Conservation (phyloP, 768 basidiomycete genomes). For the Suillus americanus region DNA sequence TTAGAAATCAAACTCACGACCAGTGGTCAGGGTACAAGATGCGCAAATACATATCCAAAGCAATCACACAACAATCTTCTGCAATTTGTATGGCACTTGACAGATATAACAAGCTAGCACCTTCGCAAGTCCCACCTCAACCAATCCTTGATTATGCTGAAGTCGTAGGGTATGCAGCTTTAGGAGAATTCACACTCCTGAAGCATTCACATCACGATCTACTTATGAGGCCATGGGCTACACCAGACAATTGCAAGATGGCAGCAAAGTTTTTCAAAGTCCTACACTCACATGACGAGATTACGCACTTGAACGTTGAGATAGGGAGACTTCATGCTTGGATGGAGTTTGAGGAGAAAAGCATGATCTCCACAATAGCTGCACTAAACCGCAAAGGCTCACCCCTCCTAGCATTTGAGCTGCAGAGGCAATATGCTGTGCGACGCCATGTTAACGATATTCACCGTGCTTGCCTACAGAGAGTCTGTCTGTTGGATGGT, state of each 20-base stretch:
- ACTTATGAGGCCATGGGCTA: constrained; percentile 27
- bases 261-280: constrained; percentile 31
- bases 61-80: constrained; percentile 27
- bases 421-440: neutral
- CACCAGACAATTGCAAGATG: constrained; percentile 35
- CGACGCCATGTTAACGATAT: constrained; percentile 2
- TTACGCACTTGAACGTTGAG: constrained; percentile 32
- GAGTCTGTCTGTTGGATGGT: neutral
- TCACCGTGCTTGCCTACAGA: neutral
- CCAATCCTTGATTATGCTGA: constrained; percentile 21
- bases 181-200: constrained; percentile 35
- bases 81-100: constrained; percentile 33
- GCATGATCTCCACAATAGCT: neutral
- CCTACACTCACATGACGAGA: constrained; percentile 31
- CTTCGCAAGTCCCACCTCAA: constrained; percentile 14
- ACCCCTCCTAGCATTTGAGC: neutral
- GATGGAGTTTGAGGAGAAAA: constrained; percentile 3
- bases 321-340: constrained; percentile 17
- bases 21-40: constrained; percentile 33
- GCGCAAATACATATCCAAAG: constrained; percentile 34
- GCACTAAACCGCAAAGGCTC: neutral
- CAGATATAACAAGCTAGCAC: constrained; percentile 32
- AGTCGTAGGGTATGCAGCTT: constrained; percentile 18
- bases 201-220: constrained; percentile 32
- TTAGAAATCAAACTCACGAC: neutral